Evolutionary conservation across 495 filamentous ascomycete species (phyloP), one percentile per base, ranked within the genome.

Genomic region (Gamarada debralockiae): DNA sequence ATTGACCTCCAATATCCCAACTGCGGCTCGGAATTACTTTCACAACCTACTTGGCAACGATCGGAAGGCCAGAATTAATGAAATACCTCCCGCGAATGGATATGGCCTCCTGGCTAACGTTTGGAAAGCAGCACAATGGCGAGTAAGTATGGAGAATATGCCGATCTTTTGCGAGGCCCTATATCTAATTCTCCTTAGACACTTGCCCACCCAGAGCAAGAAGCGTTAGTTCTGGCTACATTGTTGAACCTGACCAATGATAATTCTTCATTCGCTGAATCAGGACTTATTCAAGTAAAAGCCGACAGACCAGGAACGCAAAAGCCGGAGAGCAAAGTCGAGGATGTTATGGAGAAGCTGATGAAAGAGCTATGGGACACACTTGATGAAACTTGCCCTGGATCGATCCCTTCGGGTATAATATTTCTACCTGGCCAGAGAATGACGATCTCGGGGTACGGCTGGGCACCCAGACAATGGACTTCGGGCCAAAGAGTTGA

Each of bases 381-480:
- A 5, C 15, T 52, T 13, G 12, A 31, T 21, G 29, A 40, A 33
- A 40, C 21, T 0, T 52, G 7, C 4, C 38, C 24, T 8, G n/a
- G 49, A 13, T 51, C 36, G 17, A 51, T 52, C 3, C 49, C 49
- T 2, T 38, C 49, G 12, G 39, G 49, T 1, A 44, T 52, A 9
- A 52, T 52, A 22, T 52, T 52, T 24, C 10, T 52, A 15, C 49
- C 49, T 20, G 49, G 49, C 12, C 17, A 43, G n/a, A 43, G 22
- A 20, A 37, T 52, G 2, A 29, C 22, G 3, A 23, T 29, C 14
- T 1, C 38, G 5, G 39, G 38, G 8, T 52, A 43, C 23, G n/a
- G 49, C 7, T 52, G 49, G 49, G 49, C 49, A 4, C 49, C 49
- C 9, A 43, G 43, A 13, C 34, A 37, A 20, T 52, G 49, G 49